phyloP scores from a whole-genome alignment of 257 asterid species.

The Solanum arcanum region DNA sequence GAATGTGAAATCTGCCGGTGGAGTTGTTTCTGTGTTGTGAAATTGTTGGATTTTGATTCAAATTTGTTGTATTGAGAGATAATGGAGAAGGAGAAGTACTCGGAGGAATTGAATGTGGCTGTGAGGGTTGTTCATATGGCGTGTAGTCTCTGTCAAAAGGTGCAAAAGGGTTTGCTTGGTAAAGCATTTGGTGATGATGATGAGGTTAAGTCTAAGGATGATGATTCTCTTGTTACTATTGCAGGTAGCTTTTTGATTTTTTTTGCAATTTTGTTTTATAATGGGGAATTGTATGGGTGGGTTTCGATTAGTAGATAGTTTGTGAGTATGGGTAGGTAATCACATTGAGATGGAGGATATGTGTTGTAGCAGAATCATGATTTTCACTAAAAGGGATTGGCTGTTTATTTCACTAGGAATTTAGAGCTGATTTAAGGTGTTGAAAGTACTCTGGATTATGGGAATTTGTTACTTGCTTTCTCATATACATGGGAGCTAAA shows the following conservation, averaged over 20 bases:
- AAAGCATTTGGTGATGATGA: constrained; percentile 20
- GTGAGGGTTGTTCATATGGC: constrained; percentile 82
- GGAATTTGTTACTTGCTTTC: not conserved
- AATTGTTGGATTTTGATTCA: not conserved
- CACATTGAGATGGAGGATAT: not conserved
- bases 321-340: not conserved
- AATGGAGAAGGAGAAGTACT: constrained; percentile 43
- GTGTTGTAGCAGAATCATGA: not conserved
- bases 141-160: constrained; percentile 48
- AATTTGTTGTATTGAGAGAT: not conserved
- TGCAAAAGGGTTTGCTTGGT: constrained; percentile 37
- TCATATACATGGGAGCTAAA: not conserved
- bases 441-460: not conserved
- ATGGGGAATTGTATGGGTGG: not conserved
- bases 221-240: constrained; percentile 72
- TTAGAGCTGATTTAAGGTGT: not conserved
- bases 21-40: not conserved
- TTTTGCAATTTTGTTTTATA: not conserved
- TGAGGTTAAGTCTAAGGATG: constrained; percentile 55
- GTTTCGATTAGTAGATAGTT: not conserved
- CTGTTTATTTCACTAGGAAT: not conserved
- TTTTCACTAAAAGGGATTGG: not conserved
- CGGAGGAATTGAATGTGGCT: constrained; percentile 58
- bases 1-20: not conserved
- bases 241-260: constrained; percentile 32